Base-by-base conservation (phyloP, 2,329 filamentous ascomycete species). In the Magnaporthiopsis rhizophila region DNA sequence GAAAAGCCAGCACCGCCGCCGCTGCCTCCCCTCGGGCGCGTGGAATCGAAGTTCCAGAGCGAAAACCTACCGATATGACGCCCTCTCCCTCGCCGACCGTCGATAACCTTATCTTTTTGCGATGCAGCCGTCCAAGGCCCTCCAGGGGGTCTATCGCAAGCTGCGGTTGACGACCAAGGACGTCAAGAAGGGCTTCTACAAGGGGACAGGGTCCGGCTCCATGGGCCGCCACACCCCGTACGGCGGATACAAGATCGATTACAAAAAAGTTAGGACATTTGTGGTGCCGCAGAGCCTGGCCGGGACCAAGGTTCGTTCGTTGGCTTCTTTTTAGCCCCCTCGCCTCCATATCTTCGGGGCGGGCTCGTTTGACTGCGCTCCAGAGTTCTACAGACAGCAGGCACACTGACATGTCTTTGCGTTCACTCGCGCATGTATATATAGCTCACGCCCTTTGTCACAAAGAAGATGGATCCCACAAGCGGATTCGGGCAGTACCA, bases 121-220 rank as follows among this genome's bases (percentile, higher is more conserved):
- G 67, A 91, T 90, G 87, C 83, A 86, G 75, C 85, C 90, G 64
- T 90, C 90, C 21, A 81, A 85, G 72, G 75, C 80, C 68, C 87
- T 96, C 71, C 83, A 84, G 70, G 79, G 86, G 74, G 84, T 85
- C 65, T 84, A 92, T 72, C 85, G 88, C 77, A 92, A 94, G 73
- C 81, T 93, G 65, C 83, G 84, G 63, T 85, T 99, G 72, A 97
- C 91, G 15, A 96, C 94, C 69, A 99, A 99, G 79, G 89, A 95
- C 77, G 89, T 94, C 74, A 90, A 89, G 75, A 91, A 92, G 74
- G 94, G 93, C 70, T 99, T 89, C 86, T 99, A 99, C 86, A 98
- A 98, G 83, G 95, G 95, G 74, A 97, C 90, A 71, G 84, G 93
- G 60, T 89, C 92, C 0, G 95, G 95, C 1, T 87, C 90, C 58